phyloP scores from a whole-genome alignment of 148 eudicot species.

The Gaultheria prostrata region DNA sequence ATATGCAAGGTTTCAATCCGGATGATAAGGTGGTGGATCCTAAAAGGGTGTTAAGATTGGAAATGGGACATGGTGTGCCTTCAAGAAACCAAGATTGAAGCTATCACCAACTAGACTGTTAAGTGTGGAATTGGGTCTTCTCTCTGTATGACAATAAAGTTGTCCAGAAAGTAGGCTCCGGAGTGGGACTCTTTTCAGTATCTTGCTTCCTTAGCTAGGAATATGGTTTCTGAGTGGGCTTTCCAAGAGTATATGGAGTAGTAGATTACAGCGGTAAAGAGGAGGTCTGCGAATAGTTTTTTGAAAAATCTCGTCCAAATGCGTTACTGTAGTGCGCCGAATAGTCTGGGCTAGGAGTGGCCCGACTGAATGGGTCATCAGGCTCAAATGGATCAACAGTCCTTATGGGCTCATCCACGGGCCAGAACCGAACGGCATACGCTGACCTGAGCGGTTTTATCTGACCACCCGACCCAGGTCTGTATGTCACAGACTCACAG shows the following conservation, averaged over 20 bases:
- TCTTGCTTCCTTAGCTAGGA: background rate
- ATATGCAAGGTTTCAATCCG: background rate
- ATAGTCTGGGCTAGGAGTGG: too few species aligned
- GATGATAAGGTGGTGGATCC: background rate
- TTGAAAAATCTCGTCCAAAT: too few species aligned
- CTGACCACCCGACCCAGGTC: too few species aligned
- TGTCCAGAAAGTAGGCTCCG: background rate
- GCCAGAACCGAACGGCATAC: too few species aligned
- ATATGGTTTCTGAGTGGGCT: background rate
- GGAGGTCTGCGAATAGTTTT: background rate
- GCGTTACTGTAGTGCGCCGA: too few species aligned
- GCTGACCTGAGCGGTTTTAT: too few species aligned
- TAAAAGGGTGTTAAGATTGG: background rate
- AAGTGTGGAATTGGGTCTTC: background rate
- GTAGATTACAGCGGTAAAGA: background rate
- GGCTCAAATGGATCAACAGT: too few species aligned
- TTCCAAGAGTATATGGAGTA: background rate
- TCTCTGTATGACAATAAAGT: background rate
- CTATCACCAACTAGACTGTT: background rate
- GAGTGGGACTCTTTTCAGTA: background rate
- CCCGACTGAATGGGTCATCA: too few species aligned
- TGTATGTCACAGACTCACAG: too few species aligned
- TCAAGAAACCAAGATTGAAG: background rate
- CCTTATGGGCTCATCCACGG: too few species aligned
- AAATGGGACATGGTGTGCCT: background rate